These are phyloP conservation scores for Gossypium arboreum DNA, from an alignment of 345 rosid species.

Conservation along the genomic window DNA sequence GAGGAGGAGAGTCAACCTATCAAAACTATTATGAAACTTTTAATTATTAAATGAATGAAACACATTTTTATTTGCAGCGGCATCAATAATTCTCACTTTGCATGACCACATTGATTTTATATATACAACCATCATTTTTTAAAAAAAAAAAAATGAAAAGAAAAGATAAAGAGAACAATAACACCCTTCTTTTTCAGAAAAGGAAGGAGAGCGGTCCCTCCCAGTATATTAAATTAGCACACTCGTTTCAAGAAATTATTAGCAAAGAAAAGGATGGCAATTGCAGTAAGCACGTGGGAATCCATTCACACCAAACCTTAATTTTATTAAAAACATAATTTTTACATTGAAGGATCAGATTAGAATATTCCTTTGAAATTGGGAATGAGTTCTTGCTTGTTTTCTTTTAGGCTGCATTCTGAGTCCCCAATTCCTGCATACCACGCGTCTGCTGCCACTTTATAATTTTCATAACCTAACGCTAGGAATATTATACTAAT, in stretches of 20 bases:
- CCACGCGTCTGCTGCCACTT: background rate
- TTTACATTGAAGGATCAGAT: background rate
- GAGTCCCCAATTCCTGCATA: background rate
- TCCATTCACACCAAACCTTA: background rate
- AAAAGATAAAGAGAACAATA: no score
- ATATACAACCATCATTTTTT: background rate
- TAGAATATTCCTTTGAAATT: background rate
- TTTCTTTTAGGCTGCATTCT: background rate
- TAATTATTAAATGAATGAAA: background rate
- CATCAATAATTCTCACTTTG: background rate
- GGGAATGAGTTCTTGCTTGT: background rate
- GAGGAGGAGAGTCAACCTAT: background rate
- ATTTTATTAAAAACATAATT: background rate
- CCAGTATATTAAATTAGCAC: background rate
- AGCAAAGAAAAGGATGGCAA: background rate
- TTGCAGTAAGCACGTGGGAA: background rate
- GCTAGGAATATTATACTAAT: background rate
- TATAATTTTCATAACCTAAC: background rate
- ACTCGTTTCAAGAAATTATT: background rate
- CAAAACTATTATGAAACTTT: background rate
- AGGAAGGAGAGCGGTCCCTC: background rate
- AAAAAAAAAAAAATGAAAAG: fast-evolving
- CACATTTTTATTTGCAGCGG: background rate
- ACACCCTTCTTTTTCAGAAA: background rate
- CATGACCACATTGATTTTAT: background rate